Base-by-base conservation (phyloP, 495 filamentous ascomycete genomes). In the Hypoxylon fragiforme region DNA sequence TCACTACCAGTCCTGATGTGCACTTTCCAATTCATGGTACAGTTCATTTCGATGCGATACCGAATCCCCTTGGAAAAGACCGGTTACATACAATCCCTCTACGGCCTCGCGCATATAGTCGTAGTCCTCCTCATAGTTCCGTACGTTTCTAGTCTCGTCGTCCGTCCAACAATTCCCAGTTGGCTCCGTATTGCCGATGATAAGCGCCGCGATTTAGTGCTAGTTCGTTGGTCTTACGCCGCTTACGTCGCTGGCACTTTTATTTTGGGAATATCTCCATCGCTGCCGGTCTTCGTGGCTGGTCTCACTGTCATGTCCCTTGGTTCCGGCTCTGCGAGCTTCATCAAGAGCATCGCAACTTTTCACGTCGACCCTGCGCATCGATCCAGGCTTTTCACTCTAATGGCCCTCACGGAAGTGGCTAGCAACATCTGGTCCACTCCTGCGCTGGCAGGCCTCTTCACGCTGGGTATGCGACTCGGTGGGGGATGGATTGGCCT, bases 31-130 rank as follows among this genome's bases (percentile, higher is more conserved):
- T 68, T 68, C 50, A 62, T 68, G 47, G 28, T 52, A 16, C 63
- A 66, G 30, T 68, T 66, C 30, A 43, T 54, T 26, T 68, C 66
- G 15, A 68, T 66, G 18, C 50, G 64, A 4, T 68, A 66, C 4
- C 38, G 55, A 19, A 66, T 68, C 30, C 63, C 60, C 6, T 13
- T 68, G 1, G 57, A 45, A 3, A 31, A 62, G 21, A 68, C 66
- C 4, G 66, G 66, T 13, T 68, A 64, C 7, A 44, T 68, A n/a
- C 66, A 66, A 50, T 62, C 63, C 16, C 18, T 52, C 3, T 68
- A 66, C n/a, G 66, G 66, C 24, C 21, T 66, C 20, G 50, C 57
- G 1, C 57, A 64, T 22, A 57, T 66, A 12, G 30, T 54, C 13
- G 56, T 64, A 6, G 62, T 63, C 14, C 53, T 68, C 7, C 30